Evolutionary conservation across 1,139 yeast species (phyloP).

Genomic region (Lodderomyces pseudojiufengensis): DNA sequence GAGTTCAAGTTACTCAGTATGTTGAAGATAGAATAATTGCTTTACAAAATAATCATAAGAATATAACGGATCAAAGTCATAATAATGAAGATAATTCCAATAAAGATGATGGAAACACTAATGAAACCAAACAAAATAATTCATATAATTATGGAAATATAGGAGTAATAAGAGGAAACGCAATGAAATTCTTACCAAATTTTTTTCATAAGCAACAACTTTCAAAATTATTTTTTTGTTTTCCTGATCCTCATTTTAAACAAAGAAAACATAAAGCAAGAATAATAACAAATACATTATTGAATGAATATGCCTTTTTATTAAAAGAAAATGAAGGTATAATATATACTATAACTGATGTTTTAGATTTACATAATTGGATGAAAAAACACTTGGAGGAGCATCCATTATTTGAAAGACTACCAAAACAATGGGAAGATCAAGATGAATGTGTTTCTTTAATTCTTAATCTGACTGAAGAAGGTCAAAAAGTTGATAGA

Average conservation of each 20-base stretch:
- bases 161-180: slow-evolving; percentile 88
- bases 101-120: no score
- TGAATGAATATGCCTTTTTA: slow-evolving; percentile 90
- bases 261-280: slow-evolving; percentile 97
- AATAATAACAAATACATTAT: slow-evolving; percentile 82
- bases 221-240: slow-evolving; percentile 92
- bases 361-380: slow-evolving; percentile 90
- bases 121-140: no score
- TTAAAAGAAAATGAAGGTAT: slow-evolving; percentile 76
- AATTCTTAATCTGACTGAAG: slow-evolving; percentile 92
- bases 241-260: slow-evolving; percentile 98
- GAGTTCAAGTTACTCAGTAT: slow-evolving; percentile 95
- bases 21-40: slow-evolving; percentile 95
- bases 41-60: slow-evolving; percentile 51
- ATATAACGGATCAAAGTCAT: no score
- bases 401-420: slow-evolving; percentile 87
- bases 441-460: slow-evolving; percentile 77
- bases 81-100: no score
- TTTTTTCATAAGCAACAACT: slow-evolving; percentile 80
- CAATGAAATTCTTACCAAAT: slow-evolving; percentile 96
- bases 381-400: slow-evolving; percentile 88
- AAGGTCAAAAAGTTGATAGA: slow-evolving; percentile 92
- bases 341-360: slow-evolving; percentile 93
- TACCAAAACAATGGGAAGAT: slow-evolving; percentile 74
- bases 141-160: slow-evolving; percentile 70